Evolutionary conservation across 1,284 basidiomycete genomes (phyloP), one percentile per base, ranked within the genome.

Genomic region (Agroathelia rolfsii): DNA sequence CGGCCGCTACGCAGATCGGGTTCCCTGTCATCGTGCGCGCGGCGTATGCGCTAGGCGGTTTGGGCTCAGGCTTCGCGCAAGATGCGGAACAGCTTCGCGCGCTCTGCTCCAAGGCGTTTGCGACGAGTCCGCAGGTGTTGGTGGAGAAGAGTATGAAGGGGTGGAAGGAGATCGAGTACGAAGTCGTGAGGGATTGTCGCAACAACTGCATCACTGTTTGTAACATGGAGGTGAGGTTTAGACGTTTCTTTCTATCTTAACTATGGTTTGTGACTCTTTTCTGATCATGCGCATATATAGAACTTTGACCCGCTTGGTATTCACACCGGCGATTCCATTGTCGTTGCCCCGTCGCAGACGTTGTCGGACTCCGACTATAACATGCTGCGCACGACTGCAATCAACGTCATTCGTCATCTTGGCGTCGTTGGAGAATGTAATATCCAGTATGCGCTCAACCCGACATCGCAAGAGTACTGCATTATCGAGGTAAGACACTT

Each of bases 121-220:
- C 94, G 29, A 96, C 89, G 20, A 89, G 84, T 47, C 92, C 94
- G 30, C 94, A 98, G 62, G 93, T 98, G 1, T 69, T 98, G 16
- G 89, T 98, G 15, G 94, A 98, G 68, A 94, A 81, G 70, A 92
- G 87, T 53, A 97, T 98, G 93, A 96, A 97, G 64, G 94, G 94
- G 9, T 97, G 92, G 92, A 97, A 98, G 64, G 94, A 98, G 66
- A 90, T 97, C 46, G 94, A 98, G 63, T 98, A 98, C 51, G 94
- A 98, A 58, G 94, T 98, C 32, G 94, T 97, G n/a, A 74, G 94
- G 39, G 94, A 98, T 61, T 95, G 90, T 62, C 72, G 87, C 45
- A 85, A 97, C 59, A 95, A 95, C 58, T 96, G 93, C 54, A 97
- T 97, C 61, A 96, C 92, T 1, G 93, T 97, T 42, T 98, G 95